These are phyloP conservation scores for Rhypophila decipiens DNA, from an alignment of 495 filamentous ascomycete genomes.

Conservation along the genomic window DNA sequence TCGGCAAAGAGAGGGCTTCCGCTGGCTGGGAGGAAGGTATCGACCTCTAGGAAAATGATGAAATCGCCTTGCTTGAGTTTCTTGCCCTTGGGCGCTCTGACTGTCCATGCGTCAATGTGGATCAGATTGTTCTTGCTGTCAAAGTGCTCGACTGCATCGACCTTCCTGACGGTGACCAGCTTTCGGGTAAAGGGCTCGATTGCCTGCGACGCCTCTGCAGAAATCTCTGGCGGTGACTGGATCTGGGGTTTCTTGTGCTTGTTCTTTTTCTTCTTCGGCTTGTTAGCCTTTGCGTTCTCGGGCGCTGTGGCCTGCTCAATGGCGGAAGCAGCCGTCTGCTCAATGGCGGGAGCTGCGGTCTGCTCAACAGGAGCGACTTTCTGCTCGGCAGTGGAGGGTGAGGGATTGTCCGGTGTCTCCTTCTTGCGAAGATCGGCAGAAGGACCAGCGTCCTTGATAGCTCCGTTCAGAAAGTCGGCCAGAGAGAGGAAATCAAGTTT, in stretches of 20 bases:
- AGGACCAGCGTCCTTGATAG: too few relatives aligned
- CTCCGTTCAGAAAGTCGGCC: too few relatives aligned
- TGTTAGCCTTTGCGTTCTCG: background rate
- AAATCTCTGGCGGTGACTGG: background rate
- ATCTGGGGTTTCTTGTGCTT: background rate
- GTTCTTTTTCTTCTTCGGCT: background rate
- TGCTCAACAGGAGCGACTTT: too few relatives aligned
- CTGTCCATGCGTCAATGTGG: slow-evolving; percentile 18
- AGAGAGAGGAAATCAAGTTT: too few relatives aligned
- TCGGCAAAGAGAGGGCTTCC: background rate
- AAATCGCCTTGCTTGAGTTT: slow-evolving; percentile 2
- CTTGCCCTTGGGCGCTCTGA: slow-evolving; percentile 3
- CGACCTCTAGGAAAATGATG: slow-evolving; percentile 14
- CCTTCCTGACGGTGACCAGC: slow-evolving; percentile 8
- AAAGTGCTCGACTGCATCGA: background rate
- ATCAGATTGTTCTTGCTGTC: background rate
- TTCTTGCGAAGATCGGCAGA: too few relatives aligned
- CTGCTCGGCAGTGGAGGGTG: too few relatives aligned
- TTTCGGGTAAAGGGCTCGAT: background rate
- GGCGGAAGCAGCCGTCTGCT: too few relatives aligned
- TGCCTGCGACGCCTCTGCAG: background rate
- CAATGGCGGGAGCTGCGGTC: too few relatives aligned
- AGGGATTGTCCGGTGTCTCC: too few relatives aligned
- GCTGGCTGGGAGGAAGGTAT: slow-evolving; percentile 15
- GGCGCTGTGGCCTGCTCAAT: too few relatives aligned